phyloP scores from a whole-genome alignment of 225 moss, liverwort and hornwort genomes.

The Straminergon stramineum region DNA sequence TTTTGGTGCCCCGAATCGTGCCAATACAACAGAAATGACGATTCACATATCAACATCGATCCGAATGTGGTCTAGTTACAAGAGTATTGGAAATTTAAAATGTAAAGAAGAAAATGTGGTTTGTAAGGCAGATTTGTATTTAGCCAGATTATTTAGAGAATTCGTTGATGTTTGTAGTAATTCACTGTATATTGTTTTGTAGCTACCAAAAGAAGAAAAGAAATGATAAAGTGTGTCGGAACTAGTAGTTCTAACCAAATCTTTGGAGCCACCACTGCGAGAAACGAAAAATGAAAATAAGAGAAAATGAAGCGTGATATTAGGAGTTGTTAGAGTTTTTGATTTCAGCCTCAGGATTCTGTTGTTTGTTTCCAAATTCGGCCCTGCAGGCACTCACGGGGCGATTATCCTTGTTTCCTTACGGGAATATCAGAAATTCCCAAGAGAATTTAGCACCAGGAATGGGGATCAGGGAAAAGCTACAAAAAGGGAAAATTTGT shows the following conservation, averaged over 20 bases:
- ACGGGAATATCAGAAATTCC: background rate
- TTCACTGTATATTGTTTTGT: background rate
- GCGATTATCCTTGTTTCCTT: background rate
- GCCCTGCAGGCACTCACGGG: background rate
- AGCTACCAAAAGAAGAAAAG: background rate
- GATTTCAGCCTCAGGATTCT: background rate
- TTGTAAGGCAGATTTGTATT: background rate
- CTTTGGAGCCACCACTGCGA: background rate
- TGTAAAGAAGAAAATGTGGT: background rate
- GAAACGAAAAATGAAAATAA: background rate
- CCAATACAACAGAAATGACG: background rate
- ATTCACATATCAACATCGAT: background rate
- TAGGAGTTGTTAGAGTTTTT: background rate
- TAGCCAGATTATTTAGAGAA: background rate
- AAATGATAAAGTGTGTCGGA: background rate
- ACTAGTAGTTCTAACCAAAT: background rate
- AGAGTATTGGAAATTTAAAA: background rate
- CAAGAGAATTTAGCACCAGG: background rate
- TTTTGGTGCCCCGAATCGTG: background rate
- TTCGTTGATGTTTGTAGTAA: background rate
- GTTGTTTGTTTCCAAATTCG: background rate
- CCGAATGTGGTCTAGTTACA: background rate
- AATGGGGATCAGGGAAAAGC: background rate
- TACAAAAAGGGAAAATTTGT: background rate
- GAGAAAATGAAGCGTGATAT: background rate